These are phyloP conservation scores for Suhomyces sp. DNA, from an alignment of 805 yeast genomes.

Conservation along the genomic window DNA sequence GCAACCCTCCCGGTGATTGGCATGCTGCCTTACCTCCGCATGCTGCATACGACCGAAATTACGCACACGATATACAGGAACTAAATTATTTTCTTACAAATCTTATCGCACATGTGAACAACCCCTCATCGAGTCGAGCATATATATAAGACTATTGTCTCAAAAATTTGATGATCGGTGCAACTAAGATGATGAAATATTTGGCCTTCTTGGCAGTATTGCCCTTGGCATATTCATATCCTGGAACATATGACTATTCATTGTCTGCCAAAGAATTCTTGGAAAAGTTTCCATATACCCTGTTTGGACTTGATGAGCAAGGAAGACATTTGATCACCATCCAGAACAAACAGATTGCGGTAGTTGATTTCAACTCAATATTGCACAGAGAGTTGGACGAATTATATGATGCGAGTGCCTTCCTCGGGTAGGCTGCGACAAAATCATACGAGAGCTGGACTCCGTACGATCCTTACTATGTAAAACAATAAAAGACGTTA, in stretches of 20 bases:
- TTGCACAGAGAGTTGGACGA: constrained; percentile 2
- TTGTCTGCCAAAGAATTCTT: neutral
- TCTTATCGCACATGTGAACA: neutral
- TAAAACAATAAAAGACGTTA: neutral
- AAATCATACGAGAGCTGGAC: neutral
- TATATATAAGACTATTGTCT: neutral
- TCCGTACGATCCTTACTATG: neutral
- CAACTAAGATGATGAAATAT: neutral
- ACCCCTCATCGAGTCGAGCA: neutral
- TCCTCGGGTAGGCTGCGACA: neutral
- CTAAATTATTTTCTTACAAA: neutral
- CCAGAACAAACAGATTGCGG: neutral
- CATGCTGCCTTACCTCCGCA: neutral
- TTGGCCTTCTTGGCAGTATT: neutral
- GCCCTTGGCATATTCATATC: neutral
- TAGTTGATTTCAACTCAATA: neutral
- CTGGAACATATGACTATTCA: neutral
- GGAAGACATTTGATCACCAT: neutral
- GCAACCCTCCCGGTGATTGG: neutral
- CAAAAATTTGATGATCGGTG: neutral
- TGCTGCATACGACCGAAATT: neutral
- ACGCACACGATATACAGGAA: neutral
- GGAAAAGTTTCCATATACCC: neutral
- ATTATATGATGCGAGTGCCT: neutral
- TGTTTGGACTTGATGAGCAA: constrained; percentile 1